phyloP scores from a whole-genome alignment of 495 filamentous ascomycete genomes.

The Cetradonia linearis region DNA sequence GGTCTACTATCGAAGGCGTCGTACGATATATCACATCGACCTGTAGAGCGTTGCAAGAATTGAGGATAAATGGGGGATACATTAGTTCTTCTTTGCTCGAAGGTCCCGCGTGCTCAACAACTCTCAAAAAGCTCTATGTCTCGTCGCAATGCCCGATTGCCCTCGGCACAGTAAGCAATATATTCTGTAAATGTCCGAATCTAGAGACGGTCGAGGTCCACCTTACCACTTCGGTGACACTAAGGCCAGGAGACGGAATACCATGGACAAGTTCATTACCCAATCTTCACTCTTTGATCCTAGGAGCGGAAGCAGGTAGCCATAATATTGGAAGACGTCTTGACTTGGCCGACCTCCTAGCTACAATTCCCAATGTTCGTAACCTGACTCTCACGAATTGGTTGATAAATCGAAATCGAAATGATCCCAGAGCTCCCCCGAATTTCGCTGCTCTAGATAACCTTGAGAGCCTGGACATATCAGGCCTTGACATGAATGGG shows the following conservation, averaged over 20 bases:
- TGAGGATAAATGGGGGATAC: conserved; percentile 21
- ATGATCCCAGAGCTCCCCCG: neutral
- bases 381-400: neutral
- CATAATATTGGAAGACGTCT: no score
- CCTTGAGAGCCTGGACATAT: conserved; percentile 13
- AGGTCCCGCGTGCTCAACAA: conserved; percentile 22
- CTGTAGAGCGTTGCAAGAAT: conserved; percentile 22
- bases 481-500: neutral
- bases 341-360: neutral
- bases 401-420: neutral
- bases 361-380: conserved; percentile 9
- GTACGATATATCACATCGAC: conserved; percentile 21
- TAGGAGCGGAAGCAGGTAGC: neutral
- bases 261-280: neutral
- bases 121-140: conserved; percentile 36
- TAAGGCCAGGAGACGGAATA: no score
- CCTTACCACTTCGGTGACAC: conserved; percentile 14
- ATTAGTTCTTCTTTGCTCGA: conserved; percentile 21
- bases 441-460: conserved; percentile 3
- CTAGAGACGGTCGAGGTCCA: conserved; percentile 37
- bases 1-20: neutral
- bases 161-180: conserved; percentile 29
- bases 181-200: conserved; percentile 32
- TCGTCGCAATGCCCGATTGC: conserved; percentile 30
- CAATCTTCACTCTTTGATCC: neutral